Evolutionary conservation across 192 early-diverging fungal genomes (phyloP), one percentile per base, ranked within the genome.

Genomic region (Coemansia sp.): DNA sequence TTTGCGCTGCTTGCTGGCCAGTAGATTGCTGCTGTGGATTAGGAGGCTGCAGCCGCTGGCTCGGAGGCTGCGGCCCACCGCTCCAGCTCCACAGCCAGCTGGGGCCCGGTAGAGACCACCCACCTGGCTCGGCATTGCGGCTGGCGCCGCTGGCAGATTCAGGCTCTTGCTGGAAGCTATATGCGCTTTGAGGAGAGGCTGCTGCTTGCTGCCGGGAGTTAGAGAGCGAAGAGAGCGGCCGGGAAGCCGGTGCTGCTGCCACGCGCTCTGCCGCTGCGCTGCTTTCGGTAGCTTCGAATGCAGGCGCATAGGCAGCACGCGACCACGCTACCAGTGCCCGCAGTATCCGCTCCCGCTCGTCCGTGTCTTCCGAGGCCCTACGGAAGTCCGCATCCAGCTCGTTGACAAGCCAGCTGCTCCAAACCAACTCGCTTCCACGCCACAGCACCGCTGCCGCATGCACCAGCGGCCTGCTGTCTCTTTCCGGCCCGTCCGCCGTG

Each of bases 21-120:
- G 4, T 4, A 26, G 23, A 26, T 26, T 26, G 23, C 4, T 26
- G 23, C 23, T 26, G 23, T n/a, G n/a, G n/a, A 26, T 26, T 26
- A 26, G 23, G 23, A 26, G 4, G 23, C 23, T 26, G 23, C 23
- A 3, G 16, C 18, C 8, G 31, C 48, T 13, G 55, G 13, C 28
- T 42, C 8, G 55, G 21, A 5, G 42, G 16, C 15, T 46, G 57
- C 6, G 38, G 26, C 12, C 30, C 14, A 14, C 51, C 26, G 36
- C 62, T 42, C 62, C 72, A 66, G 23, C 43, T 55, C 61, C 65
- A 69, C 35, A 76, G 55, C 72, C 72, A 76, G 50, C 48, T 52
- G 5, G 31, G 18, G 1, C 55, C 55, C 2, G 55, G 55, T 5
- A 57, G 33, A n/a, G 55, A 47, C 55, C 55, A 57, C 19, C 44